Base-by-base conservation (phyloP, 495 filamentous ascomycete species). In the Neurospora tetraspora region DNA sequence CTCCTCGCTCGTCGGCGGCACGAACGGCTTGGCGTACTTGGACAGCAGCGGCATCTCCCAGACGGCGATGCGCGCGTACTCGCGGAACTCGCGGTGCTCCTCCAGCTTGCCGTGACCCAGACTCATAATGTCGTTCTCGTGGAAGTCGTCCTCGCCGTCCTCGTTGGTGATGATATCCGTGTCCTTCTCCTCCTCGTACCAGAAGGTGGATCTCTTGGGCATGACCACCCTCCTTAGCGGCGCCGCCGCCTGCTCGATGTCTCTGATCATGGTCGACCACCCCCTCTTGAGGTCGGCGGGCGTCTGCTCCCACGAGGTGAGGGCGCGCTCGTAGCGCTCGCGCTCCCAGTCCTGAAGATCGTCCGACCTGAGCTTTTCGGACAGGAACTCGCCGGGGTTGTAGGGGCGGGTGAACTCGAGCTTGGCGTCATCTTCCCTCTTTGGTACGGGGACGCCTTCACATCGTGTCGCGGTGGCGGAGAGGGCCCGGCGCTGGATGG, bases 41-140 rank as follows among this genome's bases (percentile, higher is more conserved):
- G 90, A 89, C 70, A 99, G 85, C 74, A 95, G 82, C 23, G 96
- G 96, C 94, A 98, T 93, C 82, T 98, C 96, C 94, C 97, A 99
- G 40, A 94, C 94, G 53, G 91, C 87, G 75, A 97, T 86, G 69
- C 96, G 87, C 34, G 92, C 90, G 78, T 97, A 97, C 74, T 97
- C 91, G 85, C 96, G 86, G 75, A 93, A 86, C 80, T 99, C 96
- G 40, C 96, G 88, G 77, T 95, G 93, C 78, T 94, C 87, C 78
- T 98, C 94, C 72, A 99, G 82, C 82, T 98, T 92, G 70, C 87
- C 90, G 80, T 98, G 94, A 1, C 87, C 96, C 76, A 91, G 84
- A 39, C 87, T 85, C 69, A 91, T 90, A 45, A 99, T 92, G 80
- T 97, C 94, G 75, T 97, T 92, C 72, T 93, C 91, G 65, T 85